Evolutionary conservation across 2,329 filamentous ascomycete species (phyloP).

Genomic region (Xylariaceae sp.): DNA sequence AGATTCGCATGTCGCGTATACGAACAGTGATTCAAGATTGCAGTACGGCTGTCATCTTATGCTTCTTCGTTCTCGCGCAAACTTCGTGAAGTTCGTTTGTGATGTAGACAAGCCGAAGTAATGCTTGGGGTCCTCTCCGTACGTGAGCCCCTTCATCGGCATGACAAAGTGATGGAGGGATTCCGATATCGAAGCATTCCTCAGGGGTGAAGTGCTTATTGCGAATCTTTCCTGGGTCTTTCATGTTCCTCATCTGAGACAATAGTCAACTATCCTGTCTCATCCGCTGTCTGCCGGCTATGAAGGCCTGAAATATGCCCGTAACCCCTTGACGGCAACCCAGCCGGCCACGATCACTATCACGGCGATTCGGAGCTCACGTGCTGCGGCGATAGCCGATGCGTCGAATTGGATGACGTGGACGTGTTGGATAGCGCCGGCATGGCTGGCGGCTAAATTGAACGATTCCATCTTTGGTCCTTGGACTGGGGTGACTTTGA

Average conservation of each 20-base stretch:
- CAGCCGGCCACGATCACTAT: constrained; percentile 31
- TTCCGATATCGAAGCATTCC: background rate
- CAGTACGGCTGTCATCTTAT: too few relatives aligned
- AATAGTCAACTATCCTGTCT: background rate
- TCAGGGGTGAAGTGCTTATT: background rate
- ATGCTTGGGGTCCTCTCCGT: too few relatives aligned
- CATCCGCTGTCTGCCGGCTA: background rate
- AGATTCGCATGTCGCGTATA: too few relatives aligned
- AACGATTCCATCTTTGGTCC: constrained; percentile 34
- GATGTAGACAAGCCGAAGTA: too few relatives aligned
- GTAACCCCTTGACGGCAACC: constrained; percentile 32
- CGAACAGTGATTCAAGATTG: too few relatives aligned
- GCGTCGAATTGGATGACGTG: constrained; percentile 32
- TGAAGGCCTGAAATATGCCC: constrained; percentile 18
- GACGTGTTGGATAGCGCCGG: constrained; percentile 33
- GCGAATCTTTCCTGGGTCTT: too few relatives aligned
- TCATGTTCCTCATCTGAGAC: too few relatives aligned
- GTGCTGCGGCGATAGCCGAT: constrained; percentile 24
- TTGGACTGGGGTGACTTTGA: background rate
- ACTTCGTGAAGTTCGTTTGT: too few relatives aligned
- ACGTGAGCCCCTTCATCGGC: too few relatives aligned
- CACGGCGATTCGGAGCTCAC: constrained; percentile 31
- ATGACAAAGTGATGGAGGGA: too few relatives aligned
- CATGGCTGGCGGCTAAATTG: constrained; percentile 32
- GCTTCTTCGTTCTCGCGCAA: too few relatives aligned